These are phyloP conservation scores for Apiospora pterosperma DNA, from an alignment of 2,329 filamentous ascomycete genomes.

Conservation along the genomic window DNA sequence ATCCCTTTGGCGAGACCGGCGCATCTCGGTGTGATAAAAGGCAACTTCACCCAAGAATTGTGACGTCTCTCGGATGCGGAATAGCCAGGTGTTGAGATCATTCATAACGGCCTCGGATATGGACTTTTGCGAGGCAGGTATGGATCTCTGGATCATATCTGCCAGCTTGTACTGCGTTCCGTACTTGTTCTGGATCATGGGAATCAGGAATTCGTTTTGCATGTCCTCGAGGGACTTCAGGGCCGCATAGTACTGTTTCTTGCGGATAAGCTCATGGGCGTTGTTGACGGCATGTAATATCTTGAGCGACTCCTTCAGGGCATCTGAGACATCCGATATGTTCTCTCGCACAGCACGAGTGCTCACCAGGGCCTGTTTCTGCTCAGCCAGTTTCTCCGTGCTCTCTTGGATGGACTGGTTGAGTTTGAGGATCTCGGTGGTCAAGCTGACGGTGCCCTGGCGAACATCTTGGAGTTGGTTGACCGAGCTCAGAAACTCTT, in stretches of 20 bases:
- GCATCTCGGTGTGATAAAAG: slow-evolving; percentile 91
- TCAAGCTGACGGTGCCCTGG: slow-evolving; percentile 84
- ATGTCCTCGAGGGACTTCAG: slow-evolving; percentile 91
- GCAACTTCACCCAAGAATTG: slow-evolving; percentile 95
- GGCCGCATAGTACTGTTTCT: slow-evolving; percentile 94
- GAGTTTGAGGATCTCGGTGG: slow-evolving; percentile 84
- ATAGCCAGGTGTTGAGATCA: slow-evolving; percentile 96
- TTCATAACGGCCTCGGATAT: slow-evolving; percentile 97
- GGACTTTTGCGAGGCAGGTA: slow-evolving; percentile 85
- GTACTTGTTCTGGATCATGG: slow-evolving; percentile 72
- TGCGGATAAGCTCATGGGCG: slow-evolving; percentile 84
- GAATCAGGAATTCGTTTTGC: slow-evolving; percentile 86
- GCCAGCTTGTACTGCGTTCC: slow-evolving; percentile 94
- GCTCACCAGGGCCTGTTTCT: slow-evolving; percentile 92
- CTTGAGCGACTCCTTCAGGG: slow-evolving; percentile 85
- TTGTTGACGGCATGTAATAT: slow-evolving; percentile 91
- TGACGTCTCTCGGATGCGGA: slow-evolving; percentile 89
- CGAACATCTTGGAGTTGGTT: slow-evolving; percentile 90
- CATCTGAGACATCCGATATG: slow-evolving; percentile 87
- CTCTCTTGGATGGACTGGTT: slow-evolving; percentile 95
- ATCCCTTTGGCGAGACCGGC: slow-evolving; percentile 78
- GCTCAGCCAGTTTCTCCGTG: slow-evolving; percentile 88
- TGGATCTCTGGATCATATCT: slow-evolving; percentile 92
- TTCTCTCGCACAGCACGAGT: slow-evolving; percentile 91
- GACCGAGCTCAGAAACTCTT: slow-evolving; percentile 92